phyloP scores from a whole-genome alignment of 345 rosid genomes.

The Brassica carinata region DNA sequence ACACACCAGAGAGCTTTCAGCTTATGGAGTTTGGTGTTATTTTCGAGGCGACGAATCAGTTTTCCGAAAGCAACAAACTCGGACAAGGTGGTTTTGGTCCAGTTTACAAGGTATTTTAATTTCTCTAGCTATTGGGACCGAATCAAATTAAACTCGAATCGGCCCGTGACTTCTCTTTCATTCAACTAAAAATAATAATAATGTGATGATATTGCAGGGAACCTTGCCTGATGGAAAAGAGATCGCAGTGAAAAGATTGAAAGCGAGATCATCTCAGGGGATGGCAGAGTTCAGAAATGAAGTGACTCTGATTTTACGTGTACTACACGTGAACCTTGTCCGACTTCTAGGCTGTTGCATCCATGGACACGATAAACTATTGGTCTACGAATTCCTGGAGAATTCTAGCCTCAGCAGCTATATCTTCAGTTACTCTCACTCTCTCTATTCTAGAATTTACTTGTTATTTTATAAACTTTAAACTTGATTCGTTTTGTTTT shows the following conservation, averaged over 20 bases:
- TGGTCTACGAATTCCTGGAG: constrained; percentile 54
- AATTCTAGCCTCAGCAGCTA: constrained; percentile 52
- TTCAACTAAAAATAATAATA: too few relatives aligned
- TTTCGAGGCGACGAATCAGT: too few relatives aligned
- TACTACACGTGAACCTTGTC: constrained; percentile 47
- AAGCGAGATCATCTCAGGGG: constrained; percentile 48
- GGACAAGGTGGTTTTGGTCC: too few relatives aligned
- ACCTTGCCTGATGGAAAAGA: constrained; percentile 13
- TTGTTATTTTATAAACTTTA: too few relatives aligned
- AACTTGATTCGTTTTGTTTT: neutral
- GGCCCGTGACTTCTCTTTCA: too few relatives aligned
- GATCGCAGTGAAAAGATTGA: constrained; percentile 9
- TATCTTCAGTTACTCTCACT: constrained; percentile 38
- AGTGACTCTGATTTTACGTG: constrained; percentile 44
- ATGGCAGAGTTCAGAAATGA: constrained; percentile 54
- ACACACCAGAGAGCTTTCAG: too few relatives aligned
- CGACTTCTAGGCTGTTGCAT: constrained; percentile 49
- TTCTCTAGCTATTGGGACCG: too few relatives aligned
- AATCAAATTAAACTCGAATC: too few relatives aligned
- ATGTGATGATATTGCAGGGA: constrained; percentile 41
- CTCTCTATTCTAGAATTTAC: too few relatives aligned
- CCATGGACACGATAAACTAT: constrained; percentile 49
- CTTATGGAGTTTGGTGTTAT: too few relatives aligned
- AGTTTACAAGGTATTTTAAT: too few relatives aligned
- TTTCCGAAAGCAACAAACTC: too few relatives aligned